phyloP scores from a whole-genome alignment of 352 stramenopile genomes.

The Pythium periplocum region DNA sequence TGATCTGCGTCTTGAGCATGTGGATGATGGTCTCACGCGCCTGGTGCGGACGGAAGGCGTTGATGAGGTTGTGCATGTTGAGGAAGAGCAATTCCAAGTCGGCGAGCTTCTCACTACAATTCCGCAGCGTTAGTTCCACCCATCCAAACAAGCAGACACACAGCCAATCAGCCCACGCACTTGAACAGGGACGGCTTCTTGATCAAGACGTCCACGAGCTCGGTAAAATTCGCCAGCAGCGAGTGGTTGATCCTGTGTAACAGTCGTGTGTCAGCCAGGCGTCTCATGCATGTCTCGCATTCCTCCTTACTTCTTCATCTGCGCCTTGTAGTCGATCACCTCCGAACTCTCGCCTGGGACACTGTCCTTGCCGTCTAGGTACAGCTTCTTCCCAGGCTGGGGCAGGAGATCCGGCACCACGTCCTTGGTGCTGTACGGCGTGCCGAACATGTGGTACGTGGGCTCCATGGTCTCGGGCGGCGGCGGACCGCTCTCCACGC shows the following conservation, averaged over 20 bases:
- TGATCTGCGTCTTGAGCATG: slow-evolving; percentile 76
- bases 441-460: slow-evolving; percentile 85
- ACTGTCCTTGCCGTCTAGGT: slow-evolving; percentile 11
- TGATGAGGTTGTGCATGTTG: slow-evolving; percentile 90
- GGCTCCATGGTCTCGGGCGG: slow-evolving; percentile 69
- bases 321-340: slow-evolving; percentile 56
- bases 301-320: slow-evolving; percentile 69
- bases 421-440: slow-evolving; percentile 79
- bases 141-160: background rate
- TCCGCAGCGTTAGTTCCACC: background rate
- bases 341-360: slow-evolving; percentile 1
- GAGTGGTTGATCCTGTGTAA: slow-evolving; percentile 66
- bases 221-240: slow-evolving; percentile 78
- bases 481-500: slow-evolving; percentile 34
- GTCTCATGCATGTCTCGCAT: no score
- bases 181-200: slow-evolving; percentile 77
- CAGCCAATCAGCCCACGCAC: slow-evolving; percentile 28
- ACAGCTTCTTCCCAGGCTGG: slow-evolving; percentile 57
- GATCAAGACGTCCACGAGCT: slow-evolving; percentile 80
- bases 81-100: slow-evolving; percentile 84
- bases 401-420: slow-evolving; percentile 69
- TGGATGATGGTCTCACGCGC: slow-evolving; percentile 79
- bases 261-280: background rate
- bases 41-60: slow-evolving; percentile 81
- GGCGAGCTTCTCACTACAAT: slow-evolving; percentile 68